Conservation (phyloP, 2,329 filamentous ascomycete genomes). For the Fusarium bulbicola region DNA sequence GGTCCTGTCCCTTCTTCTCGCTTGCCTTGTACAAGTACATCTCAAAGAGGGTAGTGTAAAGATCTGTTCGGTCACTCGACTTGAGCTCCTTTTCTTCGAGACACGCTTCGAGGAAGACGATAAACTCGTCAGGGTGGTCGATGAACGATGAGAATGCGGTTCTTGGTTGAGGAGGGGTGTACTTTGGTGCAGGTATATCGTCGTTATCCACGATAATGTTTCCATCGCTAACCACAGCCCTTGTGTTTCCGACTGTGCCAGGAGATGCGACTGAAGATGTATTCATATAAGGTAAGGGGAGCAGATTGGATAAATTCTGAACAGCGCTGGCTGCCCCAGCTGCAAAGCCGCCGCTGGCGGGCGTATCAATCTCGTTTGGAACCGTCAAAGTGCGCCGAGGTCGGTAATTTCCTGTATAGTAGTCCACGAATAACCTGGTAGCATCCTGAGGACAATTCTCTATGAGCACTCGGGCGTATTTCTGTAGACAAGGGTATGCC, state of each 20-base stretch:
- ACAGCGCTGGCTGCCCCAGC: slow-evolving; percentile 77
- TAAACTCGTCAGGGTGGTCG: slow-evolving; percentile 91
- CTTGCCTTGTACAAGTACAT: slow-evolving; percentile 95
- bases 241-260: slow-evolving; percentile 58
- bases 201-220: slow-evolving; percentile 61
- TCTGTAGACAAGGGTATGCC: slow-evolving; percentile 91
- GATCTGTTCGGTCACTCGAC: slow-evolving; percentile 79
- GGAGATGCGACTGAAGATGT: slow-evolving; percentile 65
- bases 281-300: slow-evolving; percentile 88
- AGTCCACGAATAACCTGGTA: slow-evolving; percentile 90
- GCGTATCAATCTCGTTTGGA: slow-evolving; percentile 48
- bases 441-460: slow-evolving; percentile 85
- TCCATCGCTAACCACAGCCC: slow-evolving; percentile 61
- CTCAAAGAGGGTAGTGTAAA: slow-evolving; percentile 96
- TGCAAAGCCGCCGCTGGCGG: slow-evolving; percentile 57
- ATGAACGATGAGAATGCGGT: slow-evolving; percentile 97
- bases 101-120: slow-evolving; percentile 90
- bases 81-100: slow-evolving; percentile 76
- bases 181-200: slow-evolving; percentile 61
- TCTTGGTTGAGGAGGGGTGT: slow-evolving; percentile 82
- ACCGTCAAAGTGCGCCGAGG: slow-evolving; percentile 70
- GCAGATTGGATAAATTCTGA: slow-evolving; percentile 83
- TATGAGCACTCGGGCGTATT: slow-evolving; percentile 90
- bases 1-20: slow-evolving; percentile 70
- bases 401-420: slow-evolving; percentile 87